phyloP scores from a whole-genome alignment of 805 yeast genomes.

The Kuraishia capsulata region DNA sequence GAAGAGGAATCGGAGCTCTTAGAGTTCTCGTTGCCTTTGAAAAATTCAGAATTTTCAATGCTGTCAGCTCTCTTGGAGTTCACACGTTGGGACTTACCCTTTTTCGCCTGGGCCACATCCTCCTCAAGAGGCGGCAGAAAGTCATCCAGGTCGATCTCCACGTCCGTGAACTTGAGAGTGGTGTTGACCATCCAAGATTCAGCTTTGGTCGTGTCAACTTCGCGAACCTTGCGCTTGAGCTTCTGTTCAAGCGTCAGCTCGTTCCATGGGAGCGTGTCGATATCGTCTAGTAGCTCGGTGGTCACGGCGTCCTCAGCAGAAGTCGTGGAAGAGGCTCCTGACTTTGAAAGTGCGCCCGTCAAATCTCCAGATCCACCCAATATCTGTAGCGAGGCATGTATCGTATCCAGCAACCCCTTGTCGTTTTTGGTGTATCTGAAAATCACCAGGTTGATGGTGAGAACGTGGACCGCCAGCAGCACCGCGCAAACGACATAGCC shows the following conservation, averaged over 20 bases:
- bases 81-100: slow-evolving; percentile 11
- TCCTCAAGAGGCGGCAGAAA: too few species aligned
- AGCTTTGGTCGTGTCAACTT: background rate
- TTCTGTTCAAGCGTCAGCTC: slow-evolving; percentile 1
- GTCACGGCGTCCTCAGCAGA: background rate
- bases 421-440: background rate
- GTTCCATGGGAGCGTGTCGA: background rate
- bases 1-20: background rate
- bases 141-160: background rate
- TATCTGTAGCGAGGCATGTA: background rate
- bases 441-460: background rate
- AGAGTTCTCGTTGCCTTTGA: background rate
- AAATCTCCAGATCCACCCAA: too few species aligned
- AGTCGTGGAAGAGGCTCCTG: background rate
- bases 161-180: background rate
- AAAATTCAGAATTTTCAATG: background rate
- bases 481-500: background rate
- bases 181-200: background rate
- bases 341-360: too few species aligned
- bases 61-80: slow-evolving; percentile 9
- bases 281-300: slow-evolving; percentile 10
- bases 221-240: background rate
- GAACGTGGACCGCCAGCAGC: background rate
- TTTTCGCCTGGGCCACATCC: too few species aligned
- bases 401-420: background rate